Evolutionary conservation across 768 basidiomycete species (phyloP).

Genomic region (Boletus rubroflammeus): DNA sequence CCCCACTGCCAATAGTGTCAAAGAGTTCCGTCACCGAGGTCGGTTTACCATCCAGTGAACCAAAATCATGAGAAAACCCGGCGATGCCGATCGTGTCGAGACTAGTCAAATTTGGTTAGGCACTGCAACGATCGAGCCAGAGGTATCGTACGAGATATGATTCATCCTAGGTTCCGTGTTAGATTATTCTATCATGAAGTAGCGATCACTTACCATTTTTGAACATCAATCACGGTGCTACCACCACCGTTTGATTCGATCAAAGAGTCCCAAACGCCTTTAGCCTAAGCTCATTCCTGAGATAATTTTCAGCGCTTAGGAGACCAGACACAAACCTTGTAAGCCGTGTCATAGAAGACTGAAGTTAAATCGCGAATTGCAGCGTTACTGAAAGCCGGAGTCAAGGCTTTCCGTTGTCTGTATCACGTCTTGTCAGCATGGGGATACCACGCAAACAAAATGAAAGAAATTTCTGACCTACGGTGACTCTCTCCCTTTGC

Average conservation of each 20-base stretch:
- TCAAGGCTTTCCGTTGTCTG: constrained; percentile 37
- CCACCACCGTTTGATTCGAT: constrained; percentile 23
- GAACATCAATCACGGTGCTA: constrained; percentile 43
- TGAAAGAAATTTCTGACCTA: constrained; percentile 24
- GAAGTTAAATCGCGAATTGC: constrained; percentile 36
- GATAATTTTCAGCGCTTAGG: neutral
- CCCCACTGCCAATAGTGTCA: constrained; percentile 19
- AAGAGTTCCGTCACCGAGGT: constrained; percentile 26
- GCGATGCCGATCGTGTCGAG: constrained; percentile 45
- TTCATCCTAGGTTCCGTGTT: constrained; percentile 38
- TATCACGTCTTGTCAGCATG: neutral
- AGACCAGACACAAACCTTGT: constrained; percentile 34
- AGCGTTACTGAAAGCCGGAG: constrained; percentile 40
- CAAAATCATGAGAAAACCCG: constrained; percentile 45
- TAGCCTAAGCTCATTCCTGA: constrained; percentile 18
- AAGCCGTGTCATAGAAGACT: constrained; percentile 40
- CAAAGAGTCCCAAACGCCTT: constrained; percentile 30
- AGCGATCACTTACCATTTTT: constrained; percentile 38
- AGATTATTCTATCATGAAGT: neutral
- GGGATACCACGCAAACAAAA: constrained; percentile 20
- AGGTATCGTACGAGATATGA: constrained; percentile 34
- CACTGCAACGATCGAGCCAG: neutral
- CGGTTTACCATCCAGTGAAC: constrained; percentile 36
- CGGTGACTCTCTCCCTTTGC: constrained; percentile 43
- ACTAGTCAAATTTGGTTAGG: constrained; percentile 16